Conservation (phyloP, 129 eudicot genomes). For the Flaveria bidentis region DNA sequence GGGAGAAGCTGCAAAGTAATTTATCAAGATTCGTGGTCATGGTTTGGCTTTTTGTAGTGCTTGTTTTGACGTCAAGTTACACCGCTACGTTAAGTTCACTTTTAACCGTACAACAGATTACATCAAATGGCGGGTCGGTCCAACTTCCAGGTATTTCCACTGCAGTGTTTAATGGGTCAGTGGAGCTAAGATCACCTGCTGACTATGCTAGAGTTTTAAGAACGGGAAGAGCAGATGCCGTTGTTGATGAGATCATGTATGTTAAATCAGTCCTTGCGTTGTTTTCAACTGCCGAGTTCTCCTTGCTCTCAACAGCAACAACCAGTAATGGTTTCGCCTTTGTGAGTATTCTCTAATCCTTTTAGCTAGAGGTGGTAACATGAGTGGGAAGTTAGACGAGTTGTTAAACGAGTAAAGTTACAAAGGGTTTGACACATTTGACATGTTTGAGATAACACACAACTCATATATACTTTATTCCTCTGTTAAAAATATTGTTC, state of each 20-base stretch:
- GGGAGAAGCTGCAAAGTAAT: conserved; percentile 44
- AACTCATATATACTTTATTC: too few relatives aligned
- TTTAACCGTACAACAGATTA: conserved; percentile 52
- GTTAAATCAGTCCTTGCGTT: conserved; percentile 32
- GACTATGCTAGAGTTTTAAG: conserved; percentile 42
- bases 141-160: conserved; percentile 20
- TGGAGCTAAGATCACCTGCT: conserved; percentile 13
- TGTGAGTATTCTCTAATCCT: conserved; percentile 35
- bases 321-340: conserved; percentile 40
- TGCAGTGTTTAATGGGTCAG: conserved; percentile 1
- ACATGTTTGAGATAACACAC: too few relatives aligned
- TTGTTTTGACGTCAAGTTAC: conserved; percentile 54
- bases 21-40: conserved; percentile 45
- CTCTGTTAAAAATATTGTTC: too few relatives aligned
- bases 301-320: conserved; percentile 24
- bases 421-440: too few relatives aligned
- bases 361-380: neutral
- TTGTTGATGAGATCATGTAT: conserved; percentile 50
- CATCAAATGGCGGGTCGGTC: conserved; percentile 19
- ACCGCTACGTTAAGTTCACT: conserved; percentile 61
- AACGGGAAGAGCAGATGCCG: conserved; percentile 41
- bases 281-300: conserved; percentile 20
- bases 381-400: neutral
- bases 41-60: conserved; percentile 50
- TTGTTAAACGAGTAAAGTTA: too few relatives aligned